Evolutionary conservation across 495 filamentous ascomycete species (phyloP).

Genomic region (Evernia prunastri): DNA sequence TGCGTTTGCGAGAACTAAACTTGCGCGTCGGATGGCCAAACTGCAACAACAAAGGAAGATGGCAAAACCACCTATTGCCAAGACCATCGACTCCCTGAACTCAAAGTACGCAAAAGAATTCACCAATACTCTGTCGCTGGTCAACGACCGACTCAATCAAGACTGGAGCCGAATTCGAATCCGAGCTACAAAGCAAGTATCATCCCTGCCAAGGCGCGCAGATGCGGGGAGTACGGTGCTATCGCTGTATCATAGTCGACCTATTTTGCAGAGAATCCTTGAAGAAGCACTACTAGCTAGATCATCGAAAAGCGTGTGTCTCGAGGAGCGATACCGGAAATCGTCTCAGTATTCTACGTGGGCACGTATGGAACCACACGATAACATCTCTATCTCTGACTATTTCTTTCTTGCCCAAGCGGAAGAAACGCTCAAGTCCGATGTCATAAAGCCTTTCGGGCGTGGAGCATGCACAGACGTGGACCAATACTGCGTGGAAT

Average conservation of each 20-base stretch:
- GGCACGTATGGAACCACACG: not conserved
- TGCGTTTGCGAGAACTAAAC: constrained; percentile 44
- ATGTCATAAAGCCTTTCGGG: not conserved
- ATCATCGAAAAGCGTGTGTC: not conserved
- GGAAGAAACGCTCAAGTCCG: not conserved
- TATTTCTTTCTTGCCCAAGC: not conserved
- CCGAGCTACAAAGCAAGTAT: constrained; percentile 30
- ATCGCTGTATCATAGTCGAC: constrained; percentile 25
- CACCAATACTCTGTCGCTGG: constrained; percentile 27
- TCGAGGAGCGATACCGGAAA: constrained; percentile 7
- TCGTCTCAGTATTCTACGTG: not conserved
- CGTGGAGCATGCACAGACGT: not conserved
- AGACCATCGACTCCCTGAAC: not conserved
- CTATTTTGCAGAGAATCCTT: constrained; percentile 30
- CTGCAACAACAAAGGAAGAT: constrained; percentile 39
- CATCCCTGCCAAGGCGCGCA: constrained; percentile 35
- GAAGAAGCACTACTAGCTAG: constrained; percentile 9
- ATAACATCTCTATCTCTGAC: not conserved
- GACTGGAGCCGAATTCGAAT: constrained; percentile 35
- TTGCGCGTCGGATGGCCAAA: constrained; percentile 57
- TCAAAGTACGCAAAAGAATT: constrained; percentile 18
- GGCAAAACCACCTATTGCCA: not conserved
- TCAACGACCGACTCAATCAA: constrained; percentile 27
- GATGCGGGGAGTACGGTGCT: constrained; percentile 11
- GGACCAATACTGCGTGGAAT: constrained; percentile 27